Percentiles rank a stretch among this genome's conserved stretches.
These are phyloP conservation scores for Calocybe gangraenosa DNA, from an alignment of 768 basidiomycete genomes.

Conservation along the genomic window DNA sequence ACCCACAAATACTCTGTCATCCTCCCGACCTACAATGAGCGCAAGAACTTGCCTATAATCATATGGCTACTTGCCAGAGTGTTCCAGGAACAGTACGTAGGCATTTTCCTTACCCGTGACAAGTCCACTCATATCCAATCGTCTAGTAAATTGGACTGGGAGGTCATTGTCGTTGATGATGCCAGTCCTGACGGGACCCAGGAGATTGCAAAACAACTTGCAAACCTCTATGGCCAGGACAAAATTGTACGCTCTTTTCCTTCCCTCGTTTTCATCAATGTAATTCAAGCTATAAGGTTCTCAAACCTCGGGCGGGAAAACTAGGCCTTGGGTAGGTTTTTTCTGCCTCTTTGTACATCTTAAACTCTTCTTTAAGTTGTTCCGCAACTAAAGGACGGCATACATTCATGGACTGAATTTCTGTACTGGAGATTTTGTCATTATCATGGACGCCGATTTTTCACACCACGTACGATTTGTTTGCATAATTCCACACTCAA, in stretches of 20 bases:
- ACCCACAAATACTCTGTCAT: slow-evolving; percentile 88
- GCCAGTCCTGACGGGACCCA: slow-evolving; percentile 92
- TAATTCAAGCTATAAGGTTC: slow-evolving; percentile 38
- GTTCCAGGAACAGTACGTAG: slow-evolving; percentile 70
- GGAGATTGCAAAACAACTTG: slow-evolving; percentile 78
- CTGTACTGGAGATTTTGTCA: slow-evolving; percentile 87
- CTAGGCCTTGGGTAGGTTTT: slow-evolving; percentile 75
- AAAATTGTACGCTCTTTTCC: slow-evolving; percentile 54
- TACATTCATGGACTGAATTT: slow-evolving; percentile 91
- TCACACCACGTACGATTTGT: slow-evolving; percentile 75
- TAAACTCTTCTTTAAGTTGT: not conserved
- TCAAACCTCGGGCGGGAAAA: slow-evolving; percentile 87
- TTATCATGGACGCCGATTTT: slow-evolving; percentile 97
- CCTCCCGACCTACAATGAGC: slow-evolving; percentile 91
- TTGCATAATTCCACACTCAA: not conserved
- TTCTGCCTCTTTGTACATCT: not conserved
- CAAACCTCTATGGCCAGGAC: slow-evolving; percentile 78
- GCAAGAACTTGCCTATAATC: slow-evolving; percentile 87
- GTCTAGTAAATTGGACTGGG: slow-evolving; percentile 71
- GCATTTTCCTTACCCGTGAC: not conserved
- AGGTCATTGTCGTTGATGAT: slow-evolving; percentile 89
- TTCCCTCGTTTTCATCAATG: not conserved
- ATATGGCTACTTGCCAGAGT: slow-evolving; percentile 79
- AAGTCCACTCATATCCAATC: slow-evolving; percentile 10
- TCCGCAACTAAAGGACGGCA: slow-evolving; percentile 48